Evolutionary conservation across 306 rosid species (phyloP).

Genomic region (Oemleria cerasiformis): DNA sequence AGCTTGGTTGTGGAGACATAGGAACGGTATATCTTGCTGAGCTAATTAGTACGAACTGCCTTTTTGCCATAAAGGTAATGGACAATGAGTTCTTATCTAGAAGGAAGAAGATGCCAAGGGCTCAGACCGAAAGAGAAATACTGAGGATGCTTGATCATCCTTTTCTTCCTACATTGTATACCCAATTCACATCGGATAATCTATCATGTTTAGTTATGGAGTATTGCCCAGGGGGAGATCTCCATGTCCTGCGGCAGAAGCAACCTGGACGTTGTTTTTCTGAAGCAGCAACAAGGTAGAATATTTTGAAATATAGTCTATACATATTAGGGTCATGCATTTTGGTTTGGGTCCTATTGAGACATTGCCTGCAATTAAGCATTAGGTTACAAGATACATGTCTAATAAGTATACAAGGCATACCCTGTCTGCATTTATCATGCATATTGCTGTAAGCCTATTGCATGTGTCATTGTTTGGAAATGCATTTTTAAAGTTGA

Average conservation of each 20-base stretch:
- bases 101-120: slow-evolving; percentile 95
- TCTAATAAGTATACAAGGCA: not conserved
- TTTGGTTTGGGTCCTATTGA: slow-evolving; percentile 8
- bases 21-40: slow-evolving; percentile 97
- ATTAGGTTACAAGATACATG: not conserved
- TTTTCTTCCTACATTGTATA: slow-evolving; percentile 88
- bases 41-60: slow-evolving; percentile 70
- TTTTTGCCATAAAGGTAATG: slow-evolving; percentile 96
- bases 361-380: slow-evolving; percentile 11
- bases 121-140: slow-evolving; percentile 95
- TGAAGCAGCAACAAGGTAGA: slow-evolving; percentile 87
- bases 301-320: not conserved
- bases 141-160: slow-evolving; percentile 96
- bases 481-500: too few relatives aligned
- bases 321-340: slow-evolving; percentile 4
- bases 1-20: slow-evolving; percentile 98
- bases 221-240: slow-evolving; percentile 99
- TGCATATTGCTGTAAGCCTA: too few relatives aligned
- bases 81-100: slow-evolving; percentile 89
- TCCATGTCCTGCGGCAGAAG: slow-evolving; percentile 92
- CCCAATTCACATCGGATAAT: slow-evolving; percentile 87
- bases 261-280: slow-evolving; percentile 71
- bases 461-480: too few relatives aligned
- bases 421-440: too few relatives aligned
- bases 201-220: slow-evolving; percentile 96